Evolutionary conservation across 305 asterid species (phyloP).

Genomic region (Solanum aculeatissimum): DNA sequence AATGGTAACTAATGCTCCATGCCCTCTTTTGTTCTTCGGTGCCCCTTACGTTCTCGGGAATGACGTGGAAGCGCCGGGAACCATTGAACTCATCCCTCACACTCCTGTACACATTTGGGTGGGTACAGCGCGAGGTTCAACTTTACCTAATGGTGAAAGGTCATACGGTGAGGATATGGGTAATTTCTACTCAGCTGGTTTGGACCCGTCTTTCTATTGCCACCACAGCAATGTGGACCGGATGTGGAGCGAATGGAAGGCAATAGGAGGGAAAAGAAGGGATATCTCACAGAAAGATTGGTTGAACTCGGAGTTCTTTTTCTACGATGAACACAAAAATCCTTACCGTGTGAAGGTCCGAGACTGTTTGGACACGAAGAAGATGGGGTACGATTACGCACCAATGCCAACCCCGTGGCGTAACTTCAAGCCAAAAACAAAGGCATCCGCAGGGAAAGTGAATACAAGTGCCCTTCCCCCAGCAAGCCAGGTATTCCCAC

Average conservation of each 20-base stretch:
- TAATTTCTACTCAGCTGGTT: slow-evolving; percentile 43
- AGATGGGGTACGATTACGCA: slow-evolving; percentile 31
- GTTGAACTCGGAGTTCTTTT: slow-evolving; percentile 33
- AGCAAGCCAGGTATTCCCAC: slow-evolving; percentile 10
- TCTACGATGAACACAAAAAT: slow-evolving; percentile 38
- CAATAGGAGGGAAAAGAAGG: neutral
- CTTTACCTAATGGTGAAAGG: neutral
- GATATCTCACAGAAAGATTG: slow-evolving; percentile 19
- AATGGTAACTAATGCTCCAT: slow-evolving; percentile 34
- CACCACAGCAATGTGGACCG: slow-evolving; percentile 35
- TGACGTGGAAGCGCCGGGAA: neutral
- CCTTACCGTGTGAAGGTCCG: slow-evolving; percentile 26
- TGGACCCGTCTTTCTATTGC: slow-evolving; percentile 25
- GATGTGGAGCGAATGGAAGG: slow-evolving; percentile 43
- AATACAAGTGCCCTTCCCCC: neutral
- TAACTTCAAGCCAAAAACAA: slow-evolving; percentile 19
- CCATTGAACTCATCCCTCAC: slow-evolving; percentile 16
- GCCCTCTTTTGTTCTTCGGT: slow-evolving; percentile 22
- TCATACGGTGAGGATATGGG: slow-evolving; percentile 26
- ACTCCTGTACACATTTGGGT: slow-evolving; percentile 10
- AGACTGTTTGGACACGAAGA: slow-evolving; percentile 14
- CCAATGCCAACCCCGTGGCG: slow-evolving; percentile 32
- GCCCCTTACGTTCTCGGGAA: neutral
- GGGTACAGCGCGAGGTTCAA: neutral
- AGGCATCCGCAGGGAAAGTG: slow-evolving; percentile 6